Evolutionary conservation across 257 asterid species (phyloP), one percentile per base, ranked within the genome.

Genomic region (Anisodus tanguticus): DNA sequence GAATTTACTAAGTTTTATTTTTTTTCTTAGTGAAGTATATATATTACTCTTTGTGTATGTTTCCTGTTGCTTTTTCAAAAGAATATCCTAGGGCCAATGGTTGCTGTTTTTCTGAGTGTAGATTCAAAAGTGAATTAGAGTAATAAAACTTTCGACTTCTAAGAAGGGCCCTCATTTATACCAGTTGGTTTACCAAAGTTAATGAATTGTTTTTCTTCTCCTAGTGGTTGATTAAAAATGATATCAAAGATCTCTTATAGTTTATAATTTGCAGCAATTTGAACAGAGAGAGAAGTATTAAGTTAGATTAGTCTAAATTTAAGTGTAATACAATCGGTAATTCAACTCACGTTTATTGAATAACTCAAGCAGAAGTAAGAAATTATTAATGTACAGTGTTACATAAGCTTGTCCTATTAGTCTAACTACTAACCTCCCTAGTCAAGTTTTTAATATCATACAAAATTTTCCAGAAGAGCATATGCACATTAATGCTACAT

Each of bases 121-220:
- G 60, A 74, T 74, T 74, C 43, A 49, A 22, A 74, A 47, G 80
- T 74, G 37, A 39, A 19, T 49, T 17, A 43, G 35, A 31, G 35
- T 47, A 10, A 74, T 11, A 49, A 49, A 74, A 71, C 39, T 45
- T 45, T 45, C 17, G 79, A 71, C 79, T 43, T 9, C 39, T 9
- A 45, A 43, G 57, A n/a, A 43, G 57, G 37, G 79, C 0, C 16
- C 16, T 71, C 3, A 71, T 71, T 45, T 45, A 45, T 49, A 47
- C 80, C 62, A 49, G 80, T 74, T 74, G 62, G 12, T 49, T 49
- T 74, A 11, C 4, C 49, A 41, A 72, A 19, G 80, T 72, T 4
- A 19, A 6, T 47, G 59, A 49, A 49, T 22, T 74, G 80, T 0
- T 74, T 49, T 74, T 49, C 19, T 6, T 45, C n/a, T 10, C 80